phyloP scores from a whole-genome alignment of 1,284 basidiomycete species.

The Microbotryomycetes sp. region DNA sequence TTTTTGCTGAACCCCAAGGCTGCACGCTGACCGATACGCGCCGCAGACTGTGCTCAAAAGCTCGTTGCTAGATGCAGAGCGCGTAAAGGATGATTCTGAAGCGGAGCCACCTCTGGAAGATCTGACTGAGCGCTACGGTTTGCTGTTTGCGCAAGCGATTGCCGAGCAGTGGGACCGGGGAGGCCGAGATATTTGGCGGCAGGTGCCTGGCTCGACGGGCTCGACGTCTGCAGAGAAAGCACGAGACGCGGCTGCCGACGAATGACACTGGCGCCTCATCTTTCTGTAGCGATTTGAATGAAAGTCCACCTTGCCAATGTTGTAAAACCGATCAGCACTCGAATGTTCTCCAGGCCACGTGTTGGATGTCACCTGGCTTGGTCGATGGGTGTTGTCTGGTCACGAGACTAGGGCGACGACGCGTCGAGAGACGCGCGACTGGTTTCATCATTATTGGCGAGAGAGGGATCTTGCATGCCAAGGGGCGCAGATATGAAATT shows the following conservation, averaged over 20 bases:
- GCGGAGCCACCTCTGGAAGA: background rate
- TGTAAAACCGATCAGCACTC: too few species aligned
- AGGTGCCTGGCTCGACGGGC: background rate
- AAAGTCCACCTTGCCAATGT: too few species aligned
- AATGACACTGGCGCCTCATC: too few species aligned
- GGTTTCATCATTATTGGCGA: too few species aligned
- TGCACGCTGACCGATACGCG: background rate
- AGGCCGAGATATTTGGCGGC: conserved; percentile 12
- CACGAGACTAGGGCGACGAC: too few species aligned
- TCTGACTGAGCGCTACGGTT: conserved; percentile 13
- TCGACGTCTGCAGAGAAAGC: background rate
- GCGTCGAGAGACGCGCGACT: too few species aligned
- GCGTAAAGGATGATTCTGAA: background rate
- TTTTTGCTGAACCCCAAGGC: background rate
- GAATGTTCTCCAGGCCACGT: too few species aligned
- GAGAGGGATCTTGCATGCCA: too few species aligned
- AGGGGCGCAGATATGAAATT: too few species aligned
- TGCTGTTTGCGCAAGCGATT: conserved; percentile 12
- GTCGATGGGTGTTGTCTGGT: too few species aligned
- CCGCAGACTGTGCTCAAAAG: conserved; percentile 7
- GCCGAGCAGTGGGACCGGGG: conserved; percentile 11
- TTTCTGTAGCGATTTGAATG: too few species aligned
- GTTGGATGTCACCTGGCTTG: too few species aligned
- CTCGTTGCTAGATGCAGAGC: conserved; percentile 6
- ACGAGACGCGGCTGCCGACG: background rate